Percentiles rank a stretch among this genome's conserved stretches.
Conservation (phyloP, 2,329 filamentous ascomycete species). For the Trichoderma sp. region DNA sequence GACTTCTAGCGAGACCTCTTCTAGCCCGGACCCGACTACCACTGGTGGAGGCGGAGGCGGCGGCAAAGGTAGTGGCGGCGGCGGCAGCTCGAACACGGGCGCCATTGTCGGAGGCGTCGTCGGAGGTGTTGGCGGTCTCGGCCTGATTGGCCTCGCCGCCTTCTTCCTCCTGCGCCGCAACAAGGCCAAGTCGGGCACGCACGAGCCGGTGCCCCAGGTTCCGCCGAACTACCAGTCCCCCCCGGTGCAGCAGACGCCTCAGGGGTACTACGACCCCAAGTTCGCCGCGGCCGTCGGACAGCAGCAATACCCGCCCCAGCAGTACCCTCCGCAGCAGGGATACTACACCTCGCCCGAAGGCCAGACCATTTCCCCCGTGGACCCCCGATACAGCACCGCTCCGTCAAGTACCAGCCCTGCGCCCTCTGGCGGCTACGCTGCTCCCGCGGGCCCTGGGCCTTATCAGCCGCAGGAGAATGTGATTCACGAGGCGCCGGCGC, state of each 20-base stretch:
- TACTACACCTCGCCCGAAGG: slow-evolving; percentile 14
- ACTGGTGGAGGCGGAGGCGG: slow-evolving; percentile 18
- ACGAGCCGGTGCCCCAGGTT: slow-evolving; percentile 26
- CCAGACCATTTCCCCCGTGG: slow-evolving; percentile 27
- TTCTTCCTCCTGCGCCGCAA: slow-evolving; percentile 41
- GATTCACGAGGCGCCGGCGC: slow-evolving; percentile 46
- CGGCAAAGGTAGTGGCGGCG: slow-evolving; percentile 5
- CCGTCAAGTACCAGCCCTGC: slow-evolving; percentile 32
- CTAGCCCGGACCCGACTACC: slow-evolving; percentile 6
- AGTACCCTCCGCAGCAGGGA: slow-evolving; percentile 31
- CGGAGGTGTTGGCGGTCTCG: slow-evolving; percentile 42
- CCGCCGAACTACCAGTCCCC: slow-evolving; percentile 31
- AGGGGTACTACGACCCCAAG: slow-evolving; percentile 38
- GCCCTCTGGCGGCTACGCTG: slow-evolving; percentile 30
- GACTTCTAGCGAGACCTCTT: slow-evolving; percentile 3
- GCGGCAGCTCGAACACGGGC: slow-evolving; percentile 33
- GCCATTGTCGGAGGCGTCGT: slow-evolving; percentile 46
- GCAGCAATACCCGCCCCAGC: slow-evolving; percentile 33
- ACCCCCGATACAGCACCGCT: slow-evolving; percentile 32
- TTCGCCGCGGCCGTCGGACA: slow-evolving; percentile 28
- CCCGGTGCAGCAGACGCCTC: slow-evolving; percentile 28
- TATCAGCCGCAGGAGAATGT: slow-evolving; percentile 35
- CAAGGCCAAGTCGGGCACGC: slow-evolving; percentile 30
- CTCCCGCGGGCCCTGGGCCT: slow-evolving; percentile 29
- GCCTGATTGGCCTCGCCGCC: slow-evolving; percentile 36